Evolutionary conservation across 805 yeast species (phyloP), one percentile per base, ranked within the genome.

Genomic region (Candida xiaguanensis): DNA sequence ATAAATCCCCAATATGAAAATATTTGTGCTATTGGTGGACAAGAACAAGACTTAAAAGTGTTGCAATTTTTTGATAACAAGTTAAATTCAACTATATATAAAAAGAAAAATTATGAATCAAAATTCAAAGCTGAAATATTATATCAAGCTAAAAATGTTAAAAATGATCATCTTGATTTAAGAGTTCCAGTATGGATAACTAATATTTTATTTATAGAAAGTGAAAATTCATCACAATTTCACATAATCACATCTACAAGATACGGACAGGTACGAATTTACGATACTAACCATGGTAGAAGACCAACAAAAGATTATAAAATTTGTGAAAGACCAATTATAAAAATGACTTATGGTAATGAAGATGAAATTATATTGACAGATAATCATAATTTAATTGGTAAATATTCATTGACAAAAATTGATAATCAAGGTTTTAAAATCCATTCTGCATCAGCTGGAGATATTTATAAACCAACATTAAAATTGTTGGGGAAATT

Each of bases 181-280:
- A 73, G 89, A 42, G 93, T 82, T 5, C 96, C 95, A 3, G 75
- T 91, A 8, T 83, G 95, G 85, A 73, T 87, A 28, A 74, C 80
- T 4, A 71, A 74, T 40, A 69, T 88, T 33, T 56, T 65, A 39
- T 77, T 81, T 50, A 40, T 72, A 33, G 45, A 67, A 8, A 50
- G 54, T 4, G 55, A 71, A 40, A 44, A 62, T 27, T 52, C 62
- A 35, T 32, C 65, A 6, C 56, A 67, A n/a, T 76, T 66, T 61
- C 64, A 73, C 35, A 61, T 88, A 20, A 67, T 84, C 8, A 74
- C 89, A 0, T 74, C 82, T 3, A 87, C 98, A 4, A 65, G 77
- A 40, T 76, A 80, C 47, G 96, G 96, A 0, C 85, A 85, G 51
- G 58, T 88, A 28, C 75, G 96, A 42, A 65, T 69, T 28, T 93